Base-by-base conservation (phyloP, 2,329 filamentous ascomycete genomes). In the Fusarium equiseti region DNA sequence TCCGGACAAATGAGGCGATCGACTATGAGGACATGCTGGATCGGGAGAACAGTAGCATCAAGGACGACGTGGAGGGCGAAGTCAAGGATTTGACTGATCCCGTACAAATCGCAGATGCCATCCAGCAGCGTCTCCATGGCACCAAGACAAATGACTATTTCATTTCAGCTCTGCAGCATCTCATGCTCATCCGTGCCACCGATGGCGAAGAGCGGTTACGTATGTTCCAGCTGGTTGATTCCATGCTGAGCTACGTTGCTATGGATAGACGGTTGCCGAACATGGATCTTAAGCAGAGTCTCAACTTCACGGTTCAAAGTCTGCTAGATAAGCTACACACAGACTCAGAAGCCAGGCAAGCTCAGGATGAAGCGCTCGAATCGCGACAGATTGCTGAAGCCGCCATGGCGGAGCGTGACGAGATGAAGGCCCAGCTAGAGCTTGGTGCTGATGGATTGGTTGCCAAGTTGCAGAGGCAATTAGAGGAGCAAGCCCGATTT, bases 11-110 rank as follows among this genome's bases (percentile, higher is more conserved):
- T 78, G 95, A 98, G 81, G 94, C 94, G 58, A 97, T 98, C 79
- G 96, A 99, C 83, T 98, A 98, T 79, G 96, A 99, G 83, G 96
- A 98, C 79, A 91, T 98, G 81, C 89, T 98, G 49, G 95, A 98
- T 81, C 88, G 91, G 68, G 96, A 98, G 81, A 93, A 91, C 75
- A 95, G 90, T 79, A 97, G 93, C 79, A 92, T 97, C 81, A 93
- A 96, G 79, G 95, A 98, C 78, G 93, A 89, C 74, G 85, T 95
- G 63, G 93, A 97, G 75, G 92, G 90, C 31, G 95, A 97, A 63
- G 88, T 92, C 75, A 97, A 93, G 82, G 96, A 99, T 79, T 88
- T 99, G 78, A 97, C 90, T 75, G 95, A 99, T 79, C 96, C 96
- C 2, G 85, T 91, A 46, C 95, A 98, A 81, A 98, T 99, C 70